Conservation (phyloP, 805 yeast species). For the Osmozyma mogii region DNA sequence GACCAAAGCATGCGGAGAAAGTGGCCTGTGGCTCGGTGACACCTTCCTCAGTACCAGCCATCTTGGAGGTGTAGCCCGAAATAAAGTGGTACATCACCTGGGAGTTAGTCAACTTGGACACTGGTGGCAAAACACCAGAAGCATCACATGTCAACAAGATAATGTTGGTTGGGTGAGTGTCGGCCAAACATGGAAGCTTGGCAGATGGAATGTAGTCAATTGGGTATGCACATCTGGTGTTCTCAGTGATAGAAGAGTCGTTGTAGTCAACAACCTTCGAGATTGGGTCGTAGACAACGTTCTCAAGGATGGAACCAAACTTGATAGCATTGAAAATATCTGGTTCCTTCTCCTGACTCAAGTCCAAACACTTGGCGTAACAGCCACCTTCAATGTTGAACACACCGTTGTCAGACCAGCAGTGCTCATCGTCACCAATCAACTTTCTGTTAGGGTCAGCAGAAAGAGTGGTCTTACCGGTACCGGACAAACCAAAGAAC, state of each 20-base stretch:
- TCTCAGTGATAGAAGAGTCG: constrained; percentile 80
- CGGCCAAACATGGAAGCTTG: constrained; percentile 87
- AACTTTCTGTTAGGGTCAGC: constrained; percentile 92
- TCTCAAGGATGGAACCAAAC: constrained; percentile 92
- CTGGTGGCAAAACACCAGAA: constrained; percentile 95
- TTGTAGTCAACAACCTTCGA: constrained; percentile 81
- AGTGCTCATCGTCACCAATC: constrained; percentile 98
- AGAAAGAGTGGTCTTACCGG: constrained; percentile 95
- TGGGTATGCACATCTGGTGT: constrained; percentile 98
- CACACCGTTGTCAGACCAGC: constrained; percentile 98
- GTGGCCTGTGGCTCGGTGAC: constrained; percentile 97
- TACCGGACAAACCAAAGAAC: constrained; percentile 95
- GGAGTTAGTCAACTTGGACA: constrained; percentile 83
- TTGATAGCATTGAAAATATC: constrained; percentile 92
- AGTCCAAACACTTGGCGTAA: constrained; percentile 93
- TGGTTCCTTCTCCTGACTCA: constrained; percentile 89
- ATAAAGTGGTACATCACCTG: constrained; percentile 99
- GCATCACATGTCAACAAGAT: constrained; percentile 95
- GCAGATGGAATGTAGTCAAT: constrained; percentile 95
- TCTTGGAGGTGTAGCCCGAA: constrained; percentile 97
- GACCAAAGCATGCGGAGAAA: constrained; percentile 98
- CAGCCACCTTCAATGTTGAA: constrained; percentile 99
- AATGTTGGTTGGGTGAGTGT: constrained; percentile 86
- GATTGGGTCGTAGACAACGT: constrained; percentile 74
- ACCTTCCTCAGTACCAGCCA: constrained; percentile 99